Conservation (phyloP, 1,284 basidiomycete species). For the Cryptococcus hybrid region DNA sequence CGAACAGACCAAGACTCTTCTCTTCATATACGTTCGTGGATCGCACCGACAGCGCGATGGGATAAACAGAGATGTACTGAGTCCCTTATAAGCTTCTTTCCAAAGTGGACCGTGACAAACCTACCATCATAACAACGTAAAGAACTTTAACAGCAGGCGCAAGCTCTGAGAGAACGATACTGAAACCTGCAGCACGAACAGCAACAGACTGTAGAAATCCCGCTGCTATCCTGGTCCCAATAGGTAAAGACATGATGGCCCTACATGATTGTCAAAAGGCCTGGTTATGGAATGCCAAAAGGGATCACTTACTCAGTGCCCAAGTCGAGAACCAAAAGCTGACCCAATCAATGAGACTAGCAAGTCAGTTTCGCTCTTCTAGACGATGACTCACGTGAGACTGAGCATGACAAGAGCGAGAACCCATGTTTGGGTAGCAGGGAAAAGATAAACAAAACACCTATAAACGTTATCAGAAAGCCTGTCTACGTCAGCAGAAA, state of each 20-base stretch:
- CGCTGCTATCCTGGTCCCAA: constrained; percentile 63
- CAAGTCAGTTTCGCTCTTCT: neutral
- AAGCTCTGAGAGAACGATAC: constrained; percentile 66
- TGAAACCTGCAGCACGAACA: constrained; percentile 86
- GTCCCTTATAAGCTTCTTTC: too few relatives aligned
- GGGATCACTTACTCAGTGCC: constrained; percentile 58
- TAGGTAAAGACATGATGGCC: constrained; percentile 66
- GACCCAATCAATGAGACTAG: constrained; percentile 77
- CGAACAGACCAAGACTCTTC: constrained; percentile 73
- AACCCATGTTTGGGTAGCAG: constrained; percentile 94
- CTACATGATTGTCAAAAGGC: constrained; percentile 9
- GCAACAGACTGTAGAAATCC: constrained; percentile 69
- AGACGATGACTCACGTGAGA: constrained; percentile 61
- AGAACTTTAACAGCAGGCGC: constrained; percentile 86
- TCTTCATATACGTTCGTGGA: constrained; percentile 99
- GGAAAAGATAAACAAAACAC: constrained; percentile 94
- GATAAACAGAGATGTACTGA: constrained; percentile 54
- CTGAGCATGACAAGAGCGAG: constrained; percentile 64
- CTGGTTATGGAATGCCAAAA: neutral
- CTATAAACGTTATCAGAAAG: constrained; percentile 9
- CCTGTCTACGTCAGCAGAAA: neutral
- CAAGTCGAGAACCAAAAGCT: constrained; percentile 86
- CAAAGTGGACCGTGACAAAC: constrained; percentile 33
- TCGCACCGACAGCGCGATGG: constrained; percentile 70
- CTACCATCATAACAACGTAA: constrained; percentile 85